Evolutionary conservation across 129 eudicot genomes (phyloP).

Genomic region (carrot (Daucus carota)): DH1_v3.0 NC_030383.2:13000001-13000500

Average conservation of each 20-base stretch:
- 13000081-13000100: neutral
- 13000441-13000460: conserved; percentile 82
- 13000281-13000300: neutral
- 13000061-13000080: neutral
- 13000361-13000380: neutral
- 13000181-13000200: neutral
- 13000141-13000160: too few species aligned
- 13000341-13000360: neutral
- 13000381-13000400: neutral
- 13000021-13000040: too few species aligned
- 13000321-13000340: neutral
- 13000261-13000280: neutral
- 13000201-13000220: neutral
- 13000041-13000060: neutral
- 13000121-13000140: neutral
- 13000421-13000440: conserved; percentile 43
- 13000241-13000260: neutral
- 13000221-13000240: neutral
- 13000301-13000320: too few species aligned
- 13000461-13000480: conserved; percentile 52
- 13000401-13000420: neutral
- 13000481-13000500: conserved; percentile 74
- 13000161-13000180: too few species aligned
- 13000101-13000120: neutral
- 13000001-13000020: neutral